A percentile compares a stretch with the other conserved stretches of the same genome.
phyloP scores from a whole-genome alignment of 2,329 filamentous ascomycete genomes.

The Trichoderma arundinaceum region DNA sequence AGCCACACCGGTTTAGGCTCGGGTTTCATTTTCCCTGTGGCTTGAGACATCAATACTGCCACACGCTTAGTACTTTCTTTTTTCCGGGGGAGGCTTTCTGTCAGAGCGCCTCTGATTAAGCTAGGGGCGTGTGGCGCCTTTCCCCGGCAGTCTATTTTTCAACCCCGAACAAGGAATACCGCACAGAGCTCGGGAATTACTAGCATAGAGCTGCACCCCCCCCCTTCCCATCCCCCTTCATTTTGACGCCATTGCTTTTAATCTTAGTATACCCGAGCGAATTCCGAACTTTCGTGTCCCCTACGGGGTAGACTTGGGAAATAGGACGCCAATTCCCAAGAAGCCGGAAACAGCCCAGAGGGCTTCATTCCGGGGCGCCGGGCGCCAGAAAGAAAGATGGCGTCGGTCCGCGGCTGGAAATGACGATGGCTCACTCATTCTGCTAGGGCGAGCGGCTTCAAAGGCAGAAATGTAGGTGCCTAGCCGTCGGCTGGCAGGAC shows the following conservation, averaged over 20 bases:
- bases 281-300: slow-evolving; percentile 8
- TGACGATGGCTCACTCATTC: background rate
- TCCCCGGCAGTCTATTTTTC: too few species aligned
- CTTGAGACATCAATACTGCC: too few species aligned
- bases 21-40: too few species aligned
- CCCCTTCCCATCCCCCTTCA: slow-evolving; percentile 3
- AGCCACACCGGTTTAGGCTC: too few species aligned
- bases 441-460: slow-evolving; percentile 3
- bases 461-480: slow-evolving; percentile 9
- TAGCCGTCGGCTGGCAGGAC: slow-evolving; percentile 8
- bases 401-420: background rate
- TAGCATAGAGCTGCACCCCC: background rate
- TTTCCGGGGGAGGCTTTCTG: too few species aligned
- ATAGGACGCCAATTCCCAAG: slow-evolving; percentile 13
- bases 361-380: slow-evolving; percentile 8
- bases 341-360: slow-evolving; percentile 27
- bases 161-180: too few species aligned
- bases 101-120: too few species aligned
- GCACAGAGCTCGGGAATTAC: background rate
- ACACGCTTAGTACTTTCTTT: too few species aligned
- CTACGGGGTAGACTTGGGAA: background rate
- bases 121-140: too few species aligned
- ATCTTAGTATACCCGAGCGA: slow-evolving; percentile 23
- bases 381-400: background rate
- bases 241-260: slow-evolving; percentile 23